phyloP scores from a whole-genome alignment of 1,139 yeast species.

The Wickerhamiella infanticola region DNA sequence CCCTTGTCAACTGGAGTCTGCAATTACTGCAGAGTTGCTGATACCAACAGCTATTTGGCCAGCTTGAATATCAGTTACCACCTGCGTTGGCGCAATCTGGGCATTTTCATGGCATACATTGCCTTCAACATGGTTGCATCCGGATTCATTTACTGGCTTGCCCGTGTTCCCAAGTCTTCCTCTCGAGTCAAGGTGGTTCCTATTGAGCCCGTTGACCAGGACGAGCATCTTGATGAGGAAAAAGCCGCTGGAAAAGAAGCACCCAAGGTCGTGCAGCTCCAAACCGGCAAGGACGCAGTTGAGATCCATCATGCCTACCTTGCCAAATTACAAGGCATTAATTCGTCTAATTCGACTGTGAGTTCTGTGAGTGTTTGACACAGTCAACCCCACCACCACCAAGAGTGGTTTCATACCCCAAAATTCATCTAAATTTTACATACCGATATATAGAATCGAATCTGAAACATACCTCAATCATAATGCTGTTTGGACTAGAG shows the following conservation, averaged over 20 bases:
- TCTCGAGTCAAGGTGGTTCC: constrained; percentile 17
- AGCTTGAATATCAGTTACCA: constrained; percentile 31
- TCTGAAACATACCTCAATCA: too few relatives aligned
- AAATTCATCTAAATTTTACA: too few relatives aligned
- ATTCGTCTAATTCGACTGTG: too few relatives aligned
- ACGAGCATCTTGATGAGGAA: constrained; percentile 10
- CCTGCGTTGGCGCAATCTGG: constrained; percentile 46
- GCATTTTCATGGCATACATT: constrained; percentile 37
- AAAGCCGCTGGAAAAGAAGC: background rate
- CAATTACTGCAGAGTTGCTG: constrained; percentile 39
- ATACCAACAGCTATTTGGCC: constrained; percentile 39
- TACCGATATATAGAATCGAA: too few relatives aligned
- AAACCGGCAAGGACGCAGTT: background rate
- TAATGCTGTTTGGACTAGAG: too few relatives aligned
- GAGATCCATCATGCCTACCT: background rate
- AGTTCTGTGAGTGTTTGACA: too few relatives aligned
- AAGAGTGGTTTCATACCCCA: too few relatives aligned
- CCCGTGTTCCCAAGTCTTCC: constrained; percentile 50
- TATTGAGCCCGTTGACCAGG: constrained; percentile 7
- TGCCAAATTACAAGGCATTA: too few relatives aligned
- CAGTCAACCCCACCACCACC: too few relatives aligned
- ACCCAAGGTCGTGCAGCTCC: background rate
- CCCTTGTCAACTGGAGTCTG: constrained; percentile 40
- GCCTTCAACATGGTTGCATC: constrained; percentile 34
- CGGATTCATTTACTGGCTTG: constrained; percentile 49